Evolutionary conservation across 148 eudicot genomes (phyloP), one percentile per base, ranked within the genome.

Genomic region (Polygonum maritimum): DNA sequence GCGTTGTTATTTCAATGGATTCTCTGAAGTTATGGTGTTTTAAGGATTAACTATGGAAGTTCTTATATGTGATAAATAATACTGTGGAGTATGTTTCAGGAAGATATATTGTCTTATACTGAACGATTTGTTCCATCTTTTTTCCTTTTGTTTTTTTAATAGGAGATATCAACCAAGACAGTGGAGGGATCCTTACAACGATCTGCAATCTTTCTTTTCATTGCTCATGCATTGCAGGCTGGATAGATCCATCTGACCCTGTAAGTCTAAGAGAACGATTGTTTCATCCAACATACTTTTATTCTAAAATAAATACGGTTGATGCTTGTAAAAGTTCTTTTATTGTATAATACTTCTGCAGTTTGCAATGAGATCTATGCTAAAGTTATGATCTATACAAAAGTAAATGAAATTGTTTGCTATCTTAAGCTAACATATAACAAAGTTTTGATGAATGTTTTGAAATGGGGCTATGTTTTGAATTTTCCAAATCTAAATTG

Each of bases 231-330:
- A 94, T 94, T 75, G 92, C 98, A 74, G 89, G 86, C 63, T 94
- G 98, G 98, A 88, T 92, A 69, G 98, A 94, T 87, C 92, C 98
- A 78, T 94, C 98, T 81, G 92, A 97, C 78, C 98, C 98, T 39
- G 98, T 94, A 67, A 80, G 92, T 83, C 44, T 7, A 65, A 19
- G 71, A 65, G 16, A 65, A 54, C 2, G 22, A 54, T 54, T 54
- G n/a, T 4, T 54, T 54, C 9, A 18, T 54, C 9, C n/a, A 16
- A 16, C 19, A 15, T 51, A 51, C 16, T 51, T 51, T 16, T 18
- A 54, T 21, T 54, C 5, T 11, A 9, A 18, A 54, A 9, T 54
- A 22, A 54, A n/a, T n/a, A n/a, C n/a, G n/a, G n/a, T n/a, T n/a
- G n/a, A n/a, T n/a, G n/a, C n/a, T n/a, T n/a, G n/a, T n/a, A n/a